phyloP scores from a whole-genome alignment of 148 eudicot genomes.

The Silene conica region DNA sequence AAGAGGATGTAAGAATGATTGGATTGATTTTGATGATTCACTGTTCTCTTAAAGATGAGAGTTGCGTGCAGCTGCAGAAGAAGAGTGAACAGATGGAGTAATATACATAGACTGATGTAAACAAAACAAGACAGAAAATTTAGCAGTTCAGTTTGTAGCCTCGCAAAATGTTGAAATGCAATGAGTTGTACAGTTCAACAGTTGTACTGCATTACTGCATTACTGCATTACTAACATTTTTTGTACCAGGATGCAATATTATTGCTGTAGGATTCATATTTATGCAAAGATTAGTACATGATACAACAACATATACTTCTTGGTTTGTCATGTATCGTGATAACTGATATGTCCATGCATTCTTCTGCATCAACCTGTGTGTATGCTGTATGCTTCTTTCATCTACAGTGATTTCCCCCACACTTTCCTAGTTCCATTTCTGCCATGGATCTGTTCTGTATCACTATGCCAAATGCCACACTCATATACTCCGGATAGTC shows the following conservation, averaged over 20 bases:
- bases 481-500: too few species aligned
- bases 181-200: neutral
- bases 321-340: neutral
- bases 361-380: neutral
- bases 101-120: neutral
- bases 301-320: too few species aligned
- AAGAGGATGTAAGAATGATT: constrained; percentile 21
- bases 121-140: neutral
- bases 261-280: neutral
- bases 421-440: neutral
- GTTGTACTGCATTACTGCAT: too few species aligned
- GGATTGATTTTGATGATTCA: constrained; percentile 21
- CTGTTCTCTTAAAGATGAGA: constrained; percentile 1
- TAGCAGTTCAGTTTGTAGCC: constrained; percentile 21
- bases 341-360: neutral
- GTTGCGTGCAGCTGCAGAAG: neutral
- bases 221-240: neutral
- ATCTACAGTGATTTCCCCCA: neutral
- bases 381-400: neutral
- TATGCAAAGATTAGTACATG: neutral
- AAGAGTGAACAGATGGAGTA: neutral
- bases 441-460: neutral
- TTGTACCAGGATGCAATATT: neutral
- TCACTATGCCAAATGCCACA: too few species aligned
- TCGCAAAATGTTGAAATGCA: neutral